Base-by-base conservation (phyloP, 306 rosid genomes). In the Canavalia gladiata region DNA sequence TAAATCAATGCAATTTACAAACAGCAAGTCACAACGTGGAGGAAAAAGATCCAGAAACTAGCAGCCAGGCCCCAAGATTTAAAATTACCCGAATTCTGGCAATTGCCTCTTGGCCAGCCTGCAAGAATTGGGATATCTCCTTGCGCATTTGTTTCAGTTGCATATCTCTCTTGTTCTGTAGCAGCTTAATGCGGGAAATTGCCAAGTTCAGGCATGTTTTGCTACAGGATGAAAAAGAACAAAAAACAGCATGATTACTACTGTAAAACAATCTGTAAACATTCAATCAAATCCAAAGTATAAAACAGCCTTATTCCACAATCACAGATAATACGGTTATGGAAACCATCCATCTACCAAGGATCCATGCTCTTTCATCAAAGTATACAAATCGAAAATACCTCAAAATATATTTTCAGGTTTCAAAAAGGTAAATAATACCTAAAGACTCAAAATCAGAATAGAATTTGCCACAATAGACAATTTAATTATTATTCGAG, bases 61-160 rank as follows among this genome's bases (percentile, higher is more conserved):
- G 57, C 60, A 67, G 42, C 2, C 29, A 54, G 33, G 66, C 72
- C 41, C 39, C 68, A 69, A 60, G 85, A 78, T 80, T 43, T 59
- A 49, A 80, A 85, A 81, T 66, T 90, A 95, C 98, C 91, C 99
- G 87, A 76, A 95, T 95, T 84, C 92, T 87, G 86, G 99, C 97
- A 57, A 95, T 93, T 72, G 97, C 84, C 84, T 95, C 97, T 88
- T 93, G 99, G 78, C 99, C 98, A 62, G 94, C 93, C 90, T 89
- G 99, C 89, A 93, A 77, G 87, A 95, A 93, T 71, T 95, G 99
- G 18, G 93, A 87, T 51, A 95, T 95, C 84, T 93, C 99, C 90
- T 88, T 95, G 74, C 97, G 94, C 98, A 93, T 95, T 65, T 90
- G 93, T 82, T 89, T 93, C 77, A 92, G 86, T 71, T 95, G 98